Conservation (phyloP, 352 stramenopile species). For the Phytopythium mirpurense region DNA sequence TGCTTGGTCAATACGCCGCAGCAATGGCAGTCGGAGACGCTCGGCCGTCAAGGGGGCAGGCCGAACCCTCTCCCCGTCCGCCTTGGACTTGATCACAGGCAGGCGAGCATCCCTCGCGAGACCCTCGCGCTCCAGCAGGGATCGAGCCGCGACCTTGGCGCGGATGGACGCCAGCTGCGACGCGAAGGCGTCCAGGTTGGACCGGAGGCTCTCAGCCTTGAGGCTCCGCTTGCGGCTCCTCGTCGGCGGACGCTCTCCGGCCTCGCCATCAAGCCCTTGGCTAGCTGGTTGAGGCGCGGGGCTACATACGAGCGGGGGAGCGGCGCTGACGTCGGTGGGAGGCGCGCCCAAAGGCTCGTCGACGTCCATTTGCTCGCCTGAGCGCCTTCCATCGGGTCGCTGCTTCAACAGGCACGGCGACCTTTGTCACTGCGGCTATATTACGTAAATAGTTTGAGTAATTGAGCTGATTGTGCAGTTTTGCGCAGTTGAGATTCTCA, state of each 20-base stretch:
- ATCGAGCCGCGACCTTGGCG: neutral
- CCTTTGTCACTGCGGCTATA: too few species aligned
- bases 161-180: neutral
- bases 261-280: neutral
- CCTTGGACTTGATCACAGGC: slow-evolving; percentile 8
- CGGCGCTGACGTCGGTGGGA: neutral
- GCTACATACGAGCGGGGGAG: neutral
- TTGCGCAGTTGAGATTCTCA: too few species aligned
- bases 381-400: neutral
- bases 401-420: slow-evolving; percentile 2
- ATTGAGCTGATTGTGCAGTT: too few species aligned
- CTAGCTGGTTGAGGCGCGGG: rapidly evolving
- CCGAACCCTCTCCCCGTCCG: neutral
- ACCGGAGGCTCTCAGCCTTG: neutral
- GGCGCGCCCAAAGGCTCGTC: neutral
- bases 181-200: slow-evolving; percentile 1
- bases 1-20: slow-evolving; percentile 20
- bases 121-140: neutral
- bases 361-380: slow-evolving; percentile 1
- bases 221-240: neutral
- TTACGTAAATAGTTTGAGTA: too few species aligned
- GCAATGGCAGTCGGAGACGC: slow-evolving; percentile 27
- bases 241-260: neutral
- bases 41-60: neutral
- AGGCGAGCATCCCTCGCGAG: slow-evolving; percentile 3